Base-by-base conservation (phyloP, 169 alveolate genomes). In the Plasmodium cynomolgi region DNA sequence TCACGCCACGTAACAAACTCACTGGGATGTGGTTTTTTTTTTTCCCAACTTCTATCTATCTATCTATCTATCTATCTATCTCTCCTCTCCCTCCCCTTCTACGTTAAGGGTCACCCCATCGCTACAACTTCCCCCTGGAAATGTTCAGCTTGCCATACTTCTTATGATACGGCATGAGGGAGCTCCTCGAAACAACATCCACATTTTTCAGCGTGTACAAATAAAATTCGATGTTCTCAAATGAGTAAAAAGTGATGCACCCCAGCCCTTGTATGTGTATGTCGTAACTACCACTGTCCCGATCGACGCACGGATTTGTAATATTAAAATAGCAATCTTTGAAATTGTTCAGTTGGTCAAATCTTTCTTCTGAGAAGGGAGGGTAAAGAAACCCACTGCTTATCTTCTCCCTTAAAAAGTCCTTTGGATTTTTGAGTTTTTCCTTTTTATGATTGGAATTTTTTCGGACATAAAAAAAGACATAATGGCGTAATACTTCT, bases 251-350 rank as follows among this genome's bases (percentile, higher is more conserved):
- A n/a, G 95, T 91, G 56, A 91, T 91, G 74, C 54, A 82, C 5
- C 95, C 95, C 84, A 91, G 15, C 8, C 95, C 95, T 54, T 91
- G 95, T 47, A 91, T 29, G 71, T 91, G 92, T 41, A 91, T 74
- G 44, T 91, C 95, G 83, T 91, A 91, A 73, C 92, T 81, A 20
- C 85, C 77, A 73, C 77, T 91, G 56, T 91, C 81, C n/a, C 34
- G 82, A 81, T 81, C 41, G 26, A 29, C 39, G 15, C 34, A 33
- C n/a, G 79, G 79, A 31, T 79, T 91, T 44, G 56, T 81, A 44
- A 91, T 81, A 56, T 82, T 91, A 82, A 91, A 91, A 82, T 91
- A 73, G 58, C 83, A 73, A 47, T 91, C 72, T 72, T 91, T 91
- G 54, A 82, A 91, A 33, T 81, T 62, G 26, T 15, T 82, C 33